These are phyloP conservation scores for Salix brachista DNA, from an alignment of 345 rosid species.

Conservation along the genomic window DNA sequence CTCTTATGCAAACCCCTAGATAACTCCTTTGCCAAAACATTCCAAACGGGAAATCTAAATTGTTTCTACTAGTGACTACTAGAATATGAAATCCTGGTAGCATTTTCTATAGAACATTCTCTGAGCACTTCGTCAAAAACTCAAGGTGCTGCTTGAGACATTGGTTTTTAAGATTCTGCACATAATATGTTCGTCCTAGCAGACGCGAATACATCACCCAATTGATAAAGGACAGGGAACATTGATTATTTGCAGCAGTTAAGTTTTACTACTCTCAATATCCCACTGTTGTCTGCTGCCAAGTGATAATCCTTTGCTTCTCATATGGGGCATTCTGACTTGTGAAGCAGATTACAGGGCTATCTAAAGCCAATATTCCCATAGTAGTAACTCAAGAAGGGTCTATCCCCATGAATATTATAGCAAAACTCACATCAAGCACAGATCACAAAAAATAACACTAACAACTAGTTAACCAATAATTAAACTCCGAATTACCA, in stretches of 20 bases:
- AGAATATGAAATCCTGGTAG: not conserved
- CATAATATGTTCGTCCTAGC: not conserved
- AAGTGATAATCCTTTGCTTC: slow-evolving; percentile 16
- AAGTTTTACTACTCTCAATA: slow-evolving; percentile 7
- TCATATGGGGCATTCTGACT: not conserved
- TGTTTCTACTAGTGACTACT: not conserved
- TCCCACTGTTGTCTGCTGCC: slow-evolving; percentile 5
- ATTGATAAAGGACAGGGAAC: slow-evolving; percentile 23
- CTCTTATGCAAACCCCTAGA: too few relatives aligned
- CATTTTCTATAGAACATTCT: too few relatives aligned
- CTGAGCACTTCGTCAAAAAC: too few relatives aligned
- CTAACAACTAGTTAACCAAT: not conserved
- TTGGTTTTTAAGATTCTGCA: too few relatives aligned
- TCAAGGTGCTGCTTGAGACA: too few relatives aligned
- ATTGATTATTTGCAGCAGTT: not conserved
- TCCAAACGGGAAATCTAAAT: too few relatives aligned
- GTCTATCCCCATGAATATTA: not conserved
- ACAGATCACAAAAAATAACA: not conserved
- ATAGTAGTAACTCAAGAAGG: not conserved
- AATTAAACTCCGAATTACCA: not conserved
- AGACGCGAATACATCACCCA: not conserved
- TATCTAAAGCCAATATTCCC: not conserved
- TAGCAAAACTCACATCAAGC: not conserved
- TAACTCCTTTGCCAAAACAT: too few relatives aligned
- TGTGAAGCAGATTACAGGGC: slow-evolving; percentile 1